Evolutionary conservation across 192 early-diverging fungal species (phyloP).

Genomic region (Coemansia sp.): DNA sequence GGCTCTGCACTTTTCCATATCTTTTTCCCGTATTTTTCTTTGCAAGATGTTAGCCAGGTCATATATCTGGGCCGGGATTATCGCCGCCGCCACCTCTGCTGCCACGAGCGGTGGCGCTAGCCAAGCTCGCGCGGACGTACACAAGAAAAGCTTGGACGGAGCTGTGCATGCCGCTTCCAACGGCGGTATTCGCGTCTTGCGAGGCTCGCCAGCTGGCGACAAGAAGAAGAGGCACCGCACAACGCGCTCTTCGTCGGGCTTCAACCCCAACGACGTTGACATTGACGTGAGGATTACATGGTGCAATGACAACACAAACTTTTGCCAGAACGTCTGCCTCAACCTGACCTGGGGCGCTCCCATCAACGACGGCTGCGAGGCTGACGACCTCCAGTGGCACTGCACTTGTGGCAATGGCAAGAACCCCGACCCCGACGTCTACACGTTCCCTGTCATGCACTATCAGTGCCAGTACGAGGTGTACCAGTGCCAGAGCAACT

Average conservation of each 20-base stretch:
- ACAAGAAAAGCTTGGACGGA: neutral
- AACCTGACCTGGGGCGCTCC: constrained; percentile 54
- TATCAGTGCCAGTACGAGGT: constrained; percentile 53
- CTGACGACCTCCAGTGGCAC: constrained; percentile 41
- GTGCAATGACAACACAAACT: constrained; percentile 56
- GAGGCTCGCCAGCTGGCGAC: constrained; percentile 6
- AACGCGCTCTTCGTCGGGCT: constrained; percentile 30
- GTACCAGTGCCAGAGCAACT: constrained; percentile 53
- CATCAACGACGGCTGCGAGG: constrained; percentile 51
- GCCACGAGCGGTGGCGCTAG: neutral
- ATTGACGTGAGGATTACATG: constrained; percentile 46
- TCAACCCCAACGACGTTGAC: constrained; percentile 38
- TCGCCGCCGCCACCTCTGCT: constrained; percentile 12
- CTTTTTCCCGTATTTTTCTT: constrained; percentile 2
- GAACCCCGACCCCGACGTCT: constrained; percentile 51
- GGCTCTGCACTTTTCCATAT: neutral
- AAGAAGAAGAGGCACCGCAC: constrained; percentile 30
- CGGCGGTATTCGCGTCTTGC: constrained; percentile 23
- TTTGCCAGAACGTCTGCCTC: constrained; percentile 55
- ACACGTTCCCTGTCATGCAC: constrained; percentile 55
- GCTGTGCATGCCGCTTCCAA: constrained; percentile 1
- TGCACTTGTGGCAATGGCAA: constrained; percentile 55
- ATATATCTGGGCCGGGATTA: constrained; percentile 2
- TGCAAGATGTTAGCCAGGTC: neutral
- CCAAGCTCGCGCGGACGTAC: neutral